These are phyloP conservation scores for Pyrenochaeta sp. DNA, from an alignment of 2,329 filamentous ascomycete genomes.

Conservation along the genomic window DNA sequence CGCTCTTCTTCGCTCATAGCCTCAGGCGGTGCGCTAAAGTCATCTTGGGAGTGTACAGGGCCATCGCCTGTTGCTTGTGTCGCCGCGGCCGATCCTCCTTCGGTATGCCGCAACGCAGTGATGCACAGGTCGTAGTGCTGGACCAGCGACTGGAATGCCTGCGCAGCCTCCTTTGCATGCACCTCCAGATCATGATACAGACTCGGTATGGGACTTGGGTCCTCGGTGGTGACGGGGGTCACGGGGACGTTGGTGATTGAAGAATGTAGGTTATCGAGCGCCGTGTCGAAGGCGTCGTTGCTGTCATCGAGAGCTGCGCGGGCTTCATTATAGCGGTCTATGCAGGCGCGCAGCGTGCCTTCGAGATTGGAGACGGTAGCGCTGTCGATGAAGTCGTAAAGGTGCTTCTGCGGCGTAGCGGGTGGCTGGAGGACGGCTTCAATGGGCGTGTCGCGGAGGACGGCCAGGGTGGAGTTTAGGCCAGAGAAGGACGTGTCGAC, in stretches of 20 bases:
- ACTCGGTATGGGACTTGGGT: conserved; percentile 52
- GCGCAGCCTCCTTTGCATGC: conserved; percentile 83
- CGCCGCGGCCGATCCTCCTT: conserved; percentile 63
- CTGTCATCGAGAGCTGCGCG: conserved; percentile 66
- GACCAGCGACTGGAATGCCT: conserved; percentile 80
- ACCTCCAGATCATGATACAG: conserved; percentile 67
- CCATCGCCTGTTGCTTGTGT: conserved; percentile 52
- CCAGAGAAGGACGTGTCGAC: conserved; percentile 73
- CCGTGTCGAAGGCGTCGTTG: conserved; percentile 74
- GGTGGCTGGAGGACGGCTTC: conserved; percentile 69
- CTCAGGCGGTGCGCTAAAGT: conserved; percentile 62
- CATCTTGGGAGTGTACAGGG: conserved; percentile 33
- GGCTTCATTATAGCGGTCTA: conserved; percentile 74
- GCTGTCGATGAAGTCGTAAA: conserved; percentile 82
- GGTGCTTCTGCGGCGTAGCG: conserved; percentile 60
- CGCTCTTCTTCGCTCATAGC: conserved; percentile 80
- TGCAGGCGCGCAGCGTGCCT: conserved; percentile 72
- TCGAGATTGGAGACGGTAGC: conserved; percentile 71
- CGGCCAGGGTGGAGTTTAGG: conserved; percentile 72
- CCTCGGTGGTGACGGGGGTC: conserved; percentile 40
- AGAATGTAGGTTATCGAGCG: conserved; percentile 61
- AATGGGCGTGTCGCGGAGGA: conserved; percentile 70
- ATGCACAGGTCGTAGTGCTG: conserved; percentile 94
- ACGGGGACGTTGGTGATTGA: conserved; percentile 45
- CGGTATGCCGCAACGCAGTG: conserved; percentile 87